phyloP scores from a whole-genome alignment of 495 filamentous ascomycete species.

The Hypoxylon rickii region DNA sequence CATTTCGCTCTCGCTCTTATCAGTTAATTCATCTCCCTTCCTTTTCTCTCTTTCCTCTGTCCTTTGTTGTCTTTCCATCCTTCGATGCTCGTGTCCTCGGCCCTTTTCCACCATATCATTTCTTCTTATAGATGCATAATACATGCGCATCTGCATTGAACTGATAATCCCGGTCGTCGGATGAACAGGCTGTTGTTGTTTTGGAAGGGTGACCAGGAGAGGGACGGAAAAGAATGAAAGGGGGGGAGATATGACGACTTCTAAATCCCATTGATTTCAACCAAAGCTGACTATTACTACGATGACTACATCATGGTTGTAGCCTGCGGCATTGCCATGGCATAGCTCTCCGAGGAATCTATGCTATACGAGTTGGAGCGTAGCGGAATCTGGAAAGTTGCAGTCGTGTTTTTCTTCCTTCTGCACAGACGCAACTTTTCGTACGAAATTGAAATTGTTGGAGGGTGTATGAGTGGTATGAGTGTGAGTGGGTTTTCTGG shows the following conservation, averaged over 20 bases:
- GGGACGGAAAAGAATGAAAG: neutral
- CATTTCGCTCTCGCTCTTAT: slow-evolving; percentile 31
- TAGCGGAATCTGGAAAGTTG: slow-evolving; percentile 27
- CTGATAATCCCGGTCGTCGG: slow-evolving; percentile 15
- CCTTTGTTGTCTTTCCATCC: slow-evolving; percentile 11
- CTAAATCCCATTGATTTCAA: slow-evolving; percentile 1
- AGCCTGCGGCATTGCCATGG: slow-evolving; percentile 5
- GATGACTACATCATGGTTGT: too few species aligned
- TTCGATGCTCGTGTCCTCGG: slow-evolving; percentile 14
- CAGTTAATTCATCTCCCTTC: slow-evolving; percentile 13
- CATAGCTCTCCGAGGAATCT: neutral
- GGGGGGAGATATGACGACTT: neutral
- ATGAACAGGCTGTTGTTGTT: slow-evolving; percentile 1
- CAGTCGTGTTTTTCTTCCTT: slow-evolving; percentile 12
- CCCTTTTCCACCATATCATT: slow-evolving; percentile 25
- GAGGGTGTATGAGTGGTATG: slow-evolving; percentile 5
- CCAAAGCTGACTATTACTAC: slow-evolving; percentile 9
- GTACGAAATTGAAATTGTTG: slow-evolving; percentile 5
- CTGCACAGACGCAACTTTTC: slow-evolving; percentile 17
- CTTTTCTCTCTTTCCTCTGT: slow-evolving; percentile 8
- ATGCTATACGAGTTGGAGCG: slow-evolving; percentile 7
- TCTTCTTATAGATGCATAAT: slow-evolving; percentile 22
- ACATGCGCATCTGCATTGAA: slow-evolving; percentile 25
- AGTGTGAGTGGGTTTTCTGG: slow-evolving; percentile 10
- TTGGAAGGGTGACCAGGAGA: slow-evolving; percentile 1